A percentile compares a stretch with the other conserved stretches of the same genome.
Evolutionary conservation across 441 rosid species (phyloP).

Genomic region (Corymbia calophylla): DNA sequence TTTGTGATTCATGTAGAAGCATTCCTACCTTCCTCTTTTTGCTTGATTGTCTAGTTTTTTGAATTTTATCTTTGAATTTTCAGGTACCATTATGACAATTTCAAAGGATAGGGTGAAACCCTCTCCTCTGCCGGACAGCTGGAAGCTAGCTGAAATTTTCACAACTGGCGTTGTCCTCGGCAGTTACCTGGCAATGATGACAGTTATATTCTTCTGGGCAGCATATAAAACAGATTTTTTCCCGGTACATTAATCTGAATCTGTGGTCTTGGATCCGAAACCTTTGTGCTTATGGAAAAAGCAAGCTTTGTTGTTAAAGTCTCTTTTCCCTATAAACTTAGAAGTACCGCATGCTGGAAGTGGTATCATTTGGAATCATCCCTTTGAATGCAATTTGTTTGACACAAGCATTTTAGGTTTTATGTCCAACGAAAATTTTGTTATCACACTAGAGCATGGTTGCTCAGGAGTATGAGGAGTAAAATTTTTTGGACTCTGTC

Average conservation of each 20-base stretch:
- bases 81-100: constrained; percentile 9
- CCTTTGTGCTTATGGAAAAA: not conserved
- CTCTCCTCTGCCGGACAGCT: constrained; percentile 1
- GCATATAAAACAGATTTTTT: constrained; percentile 8
- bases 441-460: not conserved
- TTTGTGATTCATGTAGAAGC: not conserved
- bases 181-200: constrained; percentile 6
- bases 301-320: not conserved
- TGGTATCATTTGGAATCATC: not conserved
- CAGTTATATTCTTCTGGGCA: constrained; percentile 10
- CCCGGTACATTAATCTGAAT: not conserved
- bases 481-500: not conserved
- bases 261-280: not conserved
- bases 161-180: constrained; percentile 1
- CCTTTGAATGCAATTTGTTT: not conserved
- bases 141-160: constrained; percentile 4
- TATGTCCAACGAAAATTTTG: not conserved
- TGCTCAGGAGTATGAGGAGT: not conserved
- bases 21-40: not conserved
- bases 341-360: not conserved
- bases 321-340: not conserved
- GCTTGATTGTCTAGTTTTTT: not conserved
- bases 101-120: constrained; percentile 8
- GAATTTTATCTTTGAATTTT: not conserved
- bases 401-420: not conserved